phyloP scores from a whole-genome alignment of 352 stramenopile genomes.

The Phytophthora constricta region DNA sequence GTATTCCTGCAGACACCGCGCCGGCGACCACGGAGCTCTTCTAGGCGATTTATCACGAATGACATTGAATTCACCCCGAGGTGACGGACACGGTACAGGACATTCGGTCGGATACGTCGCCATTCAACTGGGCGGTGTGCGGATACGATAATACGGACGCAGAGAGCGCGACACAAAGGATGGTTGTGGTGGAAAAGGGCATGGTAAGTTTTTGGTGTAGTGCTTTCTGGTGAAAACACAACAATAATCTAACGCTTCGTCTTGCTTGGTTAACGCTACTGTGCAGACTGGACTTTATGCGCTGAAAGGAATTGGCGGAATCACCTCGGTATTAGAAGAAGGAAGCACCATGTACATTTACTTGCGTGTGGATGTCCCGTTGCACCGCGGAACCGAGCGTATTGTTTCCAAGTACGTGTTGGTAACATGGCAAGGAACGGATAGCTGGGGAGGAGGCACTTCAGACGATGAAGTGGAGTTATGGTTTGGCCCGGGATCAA shows the following conservation, averaged over 20 bases:
- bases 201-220: conserved; percentile 57
- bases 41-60: conserved; percentile 76
- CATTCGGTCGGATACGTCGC: conserved; percentile 79
- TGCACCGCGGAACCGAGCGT: conserved; percentile 80
- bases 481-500: conserved; percentile 59
- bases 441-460: conserved; percentile 58
- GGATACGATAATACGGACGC: conserved; percentile 76
- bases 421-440: conserved; percentile 82
- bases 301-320: conserved; percentile 84
- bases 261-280: conserved; percentile 7
- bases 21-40: conserved; percentile 69
- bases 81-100: conserved; percentile 75
- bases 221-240: no score
- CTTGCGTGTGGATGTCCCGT: conserved; percentile 84
- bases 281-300: conserved; percentile 78
- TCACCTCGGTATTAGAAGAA: conserved; percentile 74
- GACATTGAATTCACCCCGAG: conserved; percentile 86
- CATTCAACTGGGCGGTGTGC: conserved; percentile 88
- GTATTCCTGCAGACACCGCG: conserved; percentile 69
- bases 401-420: conserved; percentile 90
- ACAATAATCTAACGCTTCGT: background rate
- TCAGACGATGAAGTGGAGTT: conserved; percentile 79
- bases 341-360: conserved; percentile 91
- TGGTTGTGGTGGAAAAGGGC: conserved; percentile 85
- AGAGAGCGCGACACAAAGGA: conserved; percentile 62